These are phyloP conservation scores for Dittrichia graveolens DNA, from an alignment of 129 eudicot species.

Conservation along the genomic window DNA sequence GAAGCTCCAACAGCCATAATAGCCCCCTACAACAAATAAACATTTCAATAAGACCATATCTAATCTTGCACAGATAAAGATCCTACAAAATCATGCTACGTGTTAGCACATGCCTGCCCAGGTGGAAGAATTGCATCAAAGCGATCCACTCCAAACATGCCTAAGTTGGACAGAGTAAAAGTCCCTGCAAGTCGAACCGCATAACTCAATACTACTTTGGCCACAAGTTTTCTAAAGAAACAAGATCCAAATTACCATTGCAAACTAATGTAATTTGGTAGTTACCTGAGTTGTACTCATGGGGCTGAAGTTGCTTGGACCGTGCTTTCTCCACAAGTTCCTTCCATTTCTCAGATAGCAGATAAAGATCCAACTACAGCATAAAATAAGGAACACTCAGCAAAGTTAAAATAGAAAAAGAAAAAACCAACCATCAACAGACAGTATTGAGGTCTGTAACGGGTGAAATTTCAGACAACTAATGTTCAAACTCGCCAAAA, in stretches of 20 bases:
- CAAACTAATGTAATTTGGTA: not conserved
- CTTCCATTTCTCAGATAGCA: conserved; percentile 92
- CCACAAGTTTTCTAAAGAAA: not conserved
- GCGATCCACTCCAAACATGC: conserved; percentile 99
- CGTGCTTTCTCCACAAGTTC: conserved; percentile 98
- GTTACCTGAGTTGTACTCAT: conserved; percentile 85
- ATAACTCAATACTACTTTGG: conserved; percentile 6
- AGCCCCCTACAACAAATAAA: conserved; percentile 73
- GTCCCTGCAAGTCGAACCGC: conserved; percentile 57
- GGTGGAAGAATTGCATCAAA: conserved; percentile 99
- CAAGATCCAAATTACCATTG: conserved; percentile 11
- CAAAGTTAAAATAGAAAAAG: not conserved
- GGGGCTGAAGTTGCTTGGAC: conserved; percentile 84
- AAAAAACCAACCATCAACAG: conserved; percentile 1
- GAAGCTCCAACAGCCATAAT: conserved; percentile 98
- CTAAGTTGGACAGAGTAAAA: conserved; percentile 85
- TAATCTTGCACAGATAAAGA: conserved; percentile 1
- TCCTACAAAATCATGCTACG: conserved; percentile 3
- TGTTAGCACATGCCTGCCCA: conserved; percentile 67
- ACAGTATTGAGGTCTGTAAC: not conserved
- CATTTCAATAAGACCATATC: conserved; percentile 12
- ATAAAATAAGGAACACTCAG: conserved; percentile 27
- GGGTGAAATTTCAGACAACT: not conserved
- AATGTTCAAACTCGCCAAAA: not conserved
- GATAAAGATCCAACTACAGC: conserved; percentile 83